Conservation (phyloP, 2,329 filamentous ascomycete species). For the Verticillium nonalfalfae region DNA sequence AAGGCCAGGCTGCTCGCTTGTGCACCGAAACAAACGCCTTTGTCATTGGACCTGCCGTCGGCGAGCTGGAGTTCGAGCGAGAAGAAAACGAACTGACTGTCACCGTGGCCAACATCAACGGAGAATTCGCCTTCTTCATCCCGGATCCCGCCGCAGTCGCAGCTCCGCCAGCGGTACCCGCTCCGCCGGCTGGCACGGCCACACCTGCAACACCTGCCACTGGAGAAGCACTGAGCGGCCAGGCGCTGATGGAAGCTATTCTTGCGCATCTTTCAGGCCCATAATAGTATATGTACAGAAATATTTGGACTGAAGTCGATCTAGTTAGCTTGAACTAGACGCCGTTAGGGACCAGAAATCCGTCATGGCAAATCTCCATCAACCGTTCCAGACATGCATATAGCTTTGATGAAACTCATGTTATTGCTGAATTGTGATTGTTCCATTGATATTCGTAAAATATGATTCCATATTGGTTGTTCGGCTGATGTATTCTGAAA, state of each 20-base stretch:
- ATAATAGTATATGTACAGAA: background rate
- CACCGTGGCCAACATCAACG: slow-evolving; percentile 22
- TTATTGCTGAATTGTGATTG: background rate
- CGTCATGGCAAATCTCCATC: no score
- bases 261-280: background rate
- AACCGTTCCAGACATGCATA: no score
- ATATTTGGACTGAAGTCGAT: no score
- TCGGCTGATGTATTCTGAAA: no score
- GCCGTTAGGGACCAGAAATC: no score
- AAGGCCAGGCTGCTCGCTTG: slow-evolving; percentile 26
- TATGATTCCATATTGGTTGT: no score
- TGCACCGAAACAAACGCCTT: slow-evolving; percentile 26
- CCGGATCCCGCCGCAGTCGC: slow-evolving; percentile 16
- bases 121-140: slow-evolving; percentile 25
- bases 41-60: slow-evolving; percentile 24
- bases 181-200: slow-evolving; percentile 2
- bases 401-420: no score
- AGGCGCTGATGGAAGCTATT: background rate
- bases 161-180: background rate
- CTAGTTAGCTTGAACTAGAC: no score
- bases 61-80: slow-evolving; percentile 33
- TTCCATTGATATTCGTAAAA: no score
- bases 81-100: slow-evolving; percentile 31
- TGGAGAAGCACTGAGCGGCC: background rate
- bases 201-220: slow-evolving; percentile 1